Evolutionary conservation across 73 alveolate genomes (phyloP).

Genomic region (Halteria grandinella): DNA sequence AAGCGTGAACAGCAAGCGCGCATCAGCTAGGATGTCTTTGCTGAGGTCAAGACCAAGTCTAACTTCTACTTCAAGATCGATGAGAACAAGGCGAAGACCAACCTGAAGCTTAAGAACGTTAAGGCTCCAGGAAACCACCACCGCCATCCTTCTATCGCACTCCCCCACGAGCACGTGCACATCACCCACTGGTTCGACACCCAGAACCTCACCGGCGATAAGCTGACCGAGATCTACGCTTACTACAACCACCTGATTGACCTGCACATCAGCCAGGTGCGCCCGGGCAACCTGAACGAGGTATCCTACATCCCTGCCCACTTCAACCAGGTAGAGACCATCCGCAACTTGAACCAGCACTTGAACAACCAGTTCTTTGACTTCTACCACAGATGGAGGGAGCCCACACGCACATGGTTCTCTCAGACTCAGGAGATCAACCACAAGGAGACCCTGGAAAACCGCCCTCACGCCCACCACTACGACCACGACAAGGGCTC

Average conservation of each 20-base stretch:
- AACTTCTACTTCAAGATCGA: constrained; percentile 58
- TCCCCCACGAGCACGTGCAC: constrained; percentile 72
- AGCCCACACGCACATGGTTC: constrained; percentile 76
- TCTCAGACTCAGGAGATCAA: constrained; percentile 70
- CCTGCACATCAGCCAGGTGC: constrained; percentile 64
- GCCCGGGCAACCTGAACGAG: constrained; percentile 58
- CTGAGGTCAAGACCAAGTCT: constrained; percentile 38
- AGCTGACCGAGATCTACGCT: constrained; percentile 61
- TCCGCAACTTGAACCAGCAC: background rate
- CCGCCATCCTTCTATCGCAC: constrained; percentile 42
- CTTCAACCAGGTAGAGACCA: constrained; percentile 54
- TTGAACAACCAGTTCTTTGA: constrained; percentile 68
- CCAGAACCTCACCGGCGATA: constrained; percentile 48
- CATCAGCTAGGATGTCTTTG: constrained; percentile 30
- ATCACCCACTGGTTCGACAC: constrained; percentile 58
- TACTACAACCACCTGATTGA: constrained; percentile 66
- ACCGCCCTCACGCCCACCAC: constrained; percentile 66
- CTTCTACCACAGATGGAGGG: constrained; percentile 76
- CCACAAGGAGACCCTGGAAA: constrained; percentile 33
- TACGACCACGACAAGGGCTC: constrained; percentile 72
- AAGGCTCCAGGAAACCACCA: constrained; percentile 74
- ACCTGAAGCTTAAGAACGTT: constrained; percentile 35
- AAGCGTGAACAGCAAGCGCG: constrained; percentile 46
- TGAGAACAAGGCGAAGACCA: constrained; percentile 51
- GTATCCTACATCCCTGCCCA: constrained; percentile 65